Evolutionary conservation across 805 yeast species (phyloP).

Genomic region (Ogataea corticis): DNA sequence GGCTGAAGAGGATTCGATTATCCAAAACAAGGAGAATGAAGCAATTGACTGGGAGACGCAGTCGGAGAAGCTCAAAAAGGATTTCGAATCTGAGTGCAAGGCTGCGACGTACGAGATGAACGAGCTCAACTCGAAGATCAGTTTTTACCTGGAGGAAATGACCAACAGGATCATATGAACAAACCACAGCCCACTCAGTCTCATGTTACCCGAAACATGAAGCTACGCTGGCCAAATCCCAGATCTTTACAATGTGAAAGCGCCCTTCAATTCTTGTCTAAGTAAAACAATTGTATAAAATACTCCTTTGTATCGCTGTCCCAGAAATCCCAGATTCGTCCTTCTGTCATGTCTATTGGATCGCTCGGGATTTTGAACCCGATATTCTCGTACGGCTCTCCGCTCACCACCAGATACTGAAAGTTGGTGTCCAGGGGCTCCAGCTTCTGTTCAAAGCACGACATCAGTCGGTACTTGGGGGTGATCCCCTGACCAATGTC

Average conservation of each 20-base stretch:
- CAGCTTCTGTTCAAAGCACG: conserved; percentile 65
- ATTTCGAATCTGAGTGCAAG: conserved; percentile 53
- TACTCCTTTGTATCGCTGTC: conserved; percentile 68
- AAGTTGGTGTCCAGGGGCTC: conserved; percentile 46
- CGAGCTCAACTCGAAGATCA: conserved; percentile 54
- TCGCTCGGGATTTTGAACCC: conserved; percentile 71
- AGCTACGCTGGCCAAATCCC: too few species aligned
- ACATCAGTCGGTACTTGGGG: conserved; percentile 76
- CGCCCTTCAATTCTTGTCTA: conserved; percentile 11
- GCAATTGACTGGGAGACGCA: conserved; percentile 31
- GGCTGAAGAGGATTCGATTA: conserved; percentile 48
- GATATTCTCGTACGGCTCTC: conserved; percentile 85
- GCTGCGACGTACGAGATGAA: conserved; percentile 55
- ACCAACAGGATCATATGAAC: conserved; percentile 29
- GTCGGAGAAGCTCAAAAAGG: conserved; percentile 39
- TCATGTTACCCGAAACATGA: too few species aligned
- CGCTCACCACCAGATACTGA: conserved; percentile 79
- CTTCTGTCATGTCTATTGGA: conserved; percentile 45
- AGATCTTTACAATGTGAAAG: too few species aligned
- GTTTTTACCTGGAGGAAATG: conserved; percentile 53
- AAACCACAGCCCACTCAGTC: too few species aligned
- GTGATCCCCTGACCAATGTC: conserved; percentile 42
- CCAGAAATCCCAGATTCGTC: conserved; percentile 67
- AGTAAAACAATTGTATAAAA: conserved; percentile 68
- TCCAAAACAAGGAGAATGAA: conserved; percentile 18